phyloP scores from a whole-genome alignment of 805 yeast species.

The Saturnispora quitensis region DNA sequence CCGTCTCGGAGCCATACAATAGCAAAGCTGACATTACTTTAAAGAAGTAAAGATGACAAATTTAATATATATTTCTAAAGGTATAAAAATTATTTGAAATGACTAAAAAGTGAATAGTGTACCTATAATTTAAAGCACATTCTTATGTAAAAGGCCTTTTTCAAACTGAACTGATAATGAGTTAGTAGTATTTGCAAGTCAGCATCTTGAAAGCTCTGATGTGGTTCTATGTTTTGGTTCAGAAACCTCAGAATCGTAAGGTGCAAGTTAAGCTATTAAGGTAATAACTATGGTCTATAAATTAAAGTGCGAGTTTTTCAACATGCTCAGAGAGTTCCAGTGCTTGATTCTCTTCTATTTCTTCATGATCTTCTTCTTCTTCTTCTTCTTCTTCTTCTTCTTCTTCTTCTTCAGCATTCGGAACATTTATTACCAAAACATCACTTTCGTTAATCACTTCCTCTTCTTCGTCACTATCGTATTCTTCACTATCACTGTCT shows the following conservation, averaged over 20 bases:
- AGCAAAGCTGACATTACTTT: constrained; percentile 35
- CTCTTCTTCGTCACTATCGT: constrained; percentile 15
- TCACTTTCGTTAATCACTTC: constrained; percentile 11
- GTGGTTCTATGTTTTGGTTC: too few species aligned
- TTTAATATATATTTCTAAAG: neutral
- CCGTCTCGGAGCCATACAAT: constrained; percentile 88
- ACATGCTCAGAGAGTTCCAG: neutral
- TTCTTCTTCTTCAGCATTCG: constrained; percentile 10
- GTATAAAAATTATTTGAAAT: neutral
- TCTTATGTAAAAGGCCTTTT: neutral
- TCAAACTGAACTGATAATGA: neutral
- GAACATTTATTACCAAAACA: constrained; percentile 11
- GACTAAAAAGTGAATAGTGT: neutral
- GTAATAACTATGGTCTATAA: neutral
- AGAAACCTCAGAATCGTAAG: neutral
- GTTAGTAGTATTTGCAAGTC: too few species aligned
- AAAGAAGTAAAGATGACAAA: neutral
- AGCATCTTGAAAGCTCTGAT: too few species aligned
- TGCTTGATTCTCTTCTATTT: neutral
- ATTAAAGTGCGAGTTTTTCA: neutral
- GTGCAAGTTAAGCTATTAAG: neutral
- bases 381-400: constrained; percentile 3
- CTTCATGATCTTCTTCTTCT: neutral
- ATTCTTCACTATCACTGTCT: constrained; percentile 19
- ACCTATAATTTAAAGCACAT: neutral